These are phyloP conservation scores for Trichoderma koningiopsis DNA, from an alignment of 2,329 filamentous ascomycete species.

Conservation along the genomic window DNA sequence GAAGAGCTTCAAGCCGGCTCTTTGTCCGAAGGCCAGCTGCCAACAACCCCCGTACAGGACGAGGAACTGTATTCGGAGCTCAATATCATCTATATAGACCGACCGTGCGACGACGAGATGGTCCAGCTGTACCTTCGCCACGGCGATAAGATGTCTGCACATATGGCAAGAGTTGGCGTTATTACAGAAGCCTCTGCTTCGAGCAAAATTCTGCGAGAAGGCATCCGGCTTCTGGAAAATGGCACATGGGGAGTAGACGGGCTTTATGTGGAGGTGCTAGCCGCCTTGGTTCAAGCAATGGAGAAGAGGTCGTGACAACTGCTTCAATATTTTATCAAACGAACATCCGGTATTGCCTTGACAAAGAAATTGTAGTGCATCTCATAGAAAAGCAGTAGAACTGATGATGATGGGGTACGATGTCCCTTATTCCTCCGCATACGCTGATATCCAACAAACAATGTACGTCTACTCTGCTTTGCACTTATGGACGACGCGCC, in stretches of 20 bases:
- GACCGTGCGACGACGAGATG: background rate
- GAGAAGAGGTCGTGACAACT: background rate
- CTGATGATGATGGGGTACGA: too few species aligned
- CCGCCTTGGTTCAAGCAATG: background rate
- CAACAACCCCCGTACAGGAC: background rate
- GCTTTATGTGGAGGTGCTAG: background rate
- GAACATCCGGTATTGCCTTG: too few species aligned
- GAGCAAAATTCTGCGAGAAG: background rate
- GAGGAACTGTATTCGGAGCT: background rate
- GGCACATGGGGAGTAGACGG: background rate
- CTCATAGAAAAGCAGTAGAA: too few species aligned
- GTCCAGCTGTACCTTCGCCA: background rate
- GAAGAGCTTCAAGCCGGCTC: background rate
- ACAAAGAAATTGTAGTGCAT: too few species aligned
- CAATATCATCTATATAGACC: background rate
- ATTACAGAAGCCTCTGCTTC: background rate
- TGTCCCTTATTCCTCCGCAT: too few species aligned
- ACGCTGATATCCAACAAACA: too few species aligned
- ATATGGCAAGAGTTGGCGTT: background rate
- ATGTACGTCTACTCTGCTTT: too few species aligned
- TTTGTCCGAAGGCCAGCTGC: background rate
- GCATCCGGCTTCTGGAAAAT: background rate
- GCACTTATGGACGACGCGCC: too few species aligned
- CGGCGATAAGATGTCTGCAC: background rate
- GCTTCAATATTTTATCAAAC: too few species aligned